Evolutionary conservation across 2,329 filamentous ascomycete genomes (phyloP).

Genomic region (Madurella mycetomatis): DNA sequence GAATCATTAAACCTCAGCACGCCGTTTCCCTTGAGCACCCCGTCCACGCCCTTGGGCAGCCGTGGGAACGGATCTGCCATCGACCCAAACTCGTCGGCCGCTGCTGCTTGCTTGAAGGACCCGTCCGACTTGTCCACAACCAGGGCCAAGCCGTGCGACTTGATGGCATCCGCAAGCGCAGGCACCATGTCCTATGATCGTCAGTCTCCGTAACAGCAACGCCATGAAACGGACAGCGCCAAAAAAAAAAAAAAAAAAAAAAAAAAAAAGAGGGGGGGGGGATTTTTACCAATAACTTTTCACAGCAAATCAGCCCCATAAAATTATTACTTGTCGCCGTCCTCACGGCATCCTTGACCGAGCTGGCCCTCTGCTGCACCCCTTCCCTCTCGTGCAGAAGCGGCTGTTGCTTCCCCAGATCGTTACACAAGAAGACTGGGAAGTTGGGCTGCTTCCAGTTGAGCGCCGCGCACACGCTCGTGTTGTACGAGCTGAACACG

Average conservation of each 20-base stretch:
- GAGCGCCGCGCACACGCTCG: conserved; percentile 82
- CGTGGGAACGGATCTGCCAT: conserved; percentile 51
- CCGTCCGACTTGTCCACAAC: conserved; percentile 80
- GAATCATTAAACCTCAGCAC: conserved; percentile 90
- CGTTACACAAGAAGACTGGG: conserved; percentile 91
- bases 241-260: background rate
- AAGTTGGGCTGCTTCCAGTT: conserved; percentile 99
- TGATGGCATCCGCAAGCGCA: conserved; percentile 86
- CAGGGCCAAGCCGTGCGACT: conserved; percentile 86
- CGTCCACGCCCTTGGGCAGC: conserved; percentile 79
- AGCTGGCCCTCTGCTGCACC: conserved; percentile 63
- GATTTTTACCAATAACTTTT: conserved; percentile 79
- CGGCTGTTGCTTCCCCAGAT: conserved; percentile 58
- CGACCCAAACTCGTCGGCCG: conserved; percentile 30
- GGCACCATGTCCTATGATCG: conserved; percentile 76
- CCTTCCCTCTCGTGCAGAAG: conserved; percentile 18
- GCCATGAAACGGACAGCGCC: no score
- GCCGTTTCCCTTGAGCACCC: conserved; percentile 77
- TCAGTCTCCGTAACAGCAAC: background rate
- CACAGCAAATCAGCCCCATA: conserved; percentile 93
- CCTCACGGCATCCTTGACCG: conserved; percentile 90
- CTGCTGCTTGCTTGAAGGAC: conserved; percentile 23
- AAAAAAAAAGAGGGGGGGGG: conserved; percentile 40
- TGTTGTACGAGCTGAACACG: conserved; percentile 91
- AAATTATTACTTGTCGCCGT: conserved; percentile 96